These are phyloP conservation scores for Zymoseptoria pseudotritici DNA, from an alignment of 2,329 filamentous ascomycete genomes.

Conservation along the genomic window DNA sequence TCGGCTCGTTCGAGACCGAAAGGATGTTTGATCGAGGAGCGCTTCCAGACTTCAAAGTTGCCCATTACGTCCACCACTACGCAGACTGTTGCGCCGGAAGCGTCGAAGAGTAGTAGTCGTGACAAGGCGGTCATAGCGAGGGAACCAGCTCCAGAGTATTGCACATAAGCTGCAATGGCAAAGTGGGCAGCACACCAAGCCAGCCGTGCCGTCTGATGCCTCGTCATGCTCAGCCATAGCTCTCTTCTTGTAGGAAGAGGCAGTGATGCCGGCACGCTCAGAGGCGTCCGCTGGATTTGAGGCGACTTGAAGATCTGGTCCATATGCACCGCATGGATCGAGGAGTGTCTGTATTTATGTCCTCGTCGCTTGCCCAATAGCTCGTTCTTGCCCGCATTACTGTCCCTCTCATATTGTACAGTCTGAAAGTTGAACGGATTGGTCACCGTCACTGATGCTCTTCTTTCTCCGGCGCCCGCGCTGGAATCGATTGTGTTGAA, in stretches of 20 bases:
- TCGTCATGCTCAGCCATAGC: conserved; percentile 82
- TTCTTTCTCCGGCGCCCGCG: conserved; percentile 2
- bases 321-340: conserved; percentile 71
- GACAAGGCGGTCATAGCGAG: conserved; percentile 87
- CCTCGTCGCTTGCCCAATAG: conserved; percentile 86
- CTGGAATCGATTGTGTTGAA: conserved; percentile 21
- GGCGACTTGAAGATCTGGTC: conserved; percentile 92
- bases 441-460: conserved; percentile 26
- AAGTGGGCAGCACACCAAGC: conserved; percentile 90
- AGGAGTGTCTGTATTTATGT: conserved; percentile 97
- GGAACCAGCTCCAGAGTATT: conserved; percentile 78
- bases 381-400: conserved; percentile 57
- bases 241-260: conserved; percentile 85
- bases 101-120: conserved; percentile 91
- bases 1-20: conserved; percentile 86
- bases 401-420: conserved; percentile 32
- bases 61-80: conserved; percentile 86
- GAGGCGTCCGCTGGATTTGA: conserved; percentile 73
- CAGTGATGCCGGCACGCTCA: conserved; percentile 82
- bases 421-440: conserved; percentile 95
- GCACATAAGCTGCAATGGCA: conserved; percentile 71
- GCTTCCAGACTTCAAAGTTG: conserved; percentile 97
- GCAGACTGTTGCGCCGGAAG: conserved; percentile 82
- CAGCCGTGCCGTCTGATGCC: conserved; percentile 72
- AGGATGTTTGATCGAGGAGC: conserved; percentile 84